Evolutionary conservation across 225 moss, liverwort and hornwort genomes (phyloP).

Genomic region (Anthoceros angustus): DNA sequence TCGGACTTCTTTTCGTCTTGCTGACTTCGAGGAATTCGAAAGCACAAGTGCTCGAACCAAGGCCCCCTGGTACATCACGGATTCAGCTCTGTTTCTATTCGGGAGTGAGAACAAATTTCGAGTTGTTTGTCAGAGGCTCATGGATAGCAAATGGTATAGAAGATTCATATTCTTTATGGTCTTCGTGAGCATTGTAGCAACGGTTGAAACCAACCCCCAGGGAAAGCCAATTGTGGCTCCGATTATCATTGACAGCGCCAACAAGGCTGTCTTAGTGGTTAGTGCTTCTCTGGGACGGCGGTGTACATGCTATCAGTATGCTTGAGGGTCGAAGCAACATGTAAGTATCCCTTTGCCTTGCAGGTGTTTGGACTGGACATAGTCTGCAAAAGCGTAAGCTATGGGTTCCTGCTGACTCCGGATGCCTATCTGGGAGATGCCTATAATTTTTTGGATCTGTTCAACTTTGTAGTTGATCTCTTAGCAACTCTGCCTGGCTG

Average conservation of each 20-base stretch:
- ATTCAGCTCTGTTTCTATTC: conserved; percentile 56
- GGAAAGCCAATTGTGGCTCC: conserved; percentile 18
- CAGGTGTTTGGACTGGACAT: conserved; percentile 50
- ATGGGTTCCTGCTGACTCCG: conserved; percentile 66
- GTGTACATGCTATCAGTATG: not conserved
- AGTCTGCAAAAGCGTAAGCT: conserved; percentile 37
- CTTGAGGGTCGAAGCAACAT: not conserved
- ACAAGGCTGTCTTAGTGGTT: not conserved
- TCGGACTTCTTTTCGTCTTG: conserved; percentile 37
- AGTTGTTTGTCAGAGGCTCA: conserved; percentile 21
- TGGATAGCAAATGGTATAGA: conserved; percentile 50
- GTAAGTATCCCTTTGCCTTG: not conserved
- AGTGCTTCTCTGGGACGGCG: not conserved
- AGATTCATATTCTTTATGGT: conserved; percentile 28
- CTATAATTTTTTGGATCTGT: conserved; percentile 53
- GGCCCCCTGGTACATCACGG: conserved; percentile 60
- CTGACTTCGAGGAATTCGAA: conserved; percentile 46
- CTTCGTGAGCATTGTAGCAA: conserved; percentile 13
- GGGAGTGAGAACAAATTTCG: conserved; percentile 25
- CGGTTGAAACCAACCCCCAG: conserved; percentile 16
- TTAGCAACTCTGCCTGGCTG: not conserved
- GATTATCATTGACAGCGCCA: conserved; percentile 14
- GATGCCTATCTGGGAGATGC: conserved; percentile 78
- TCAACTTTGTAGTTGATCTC: conserved; percentile 19
- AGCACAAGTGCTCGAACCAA: conserved; percentile 20